Conservation (phyloP, 1,284 basidiomycete species). For the Sporisorium exsertum region DNA sequence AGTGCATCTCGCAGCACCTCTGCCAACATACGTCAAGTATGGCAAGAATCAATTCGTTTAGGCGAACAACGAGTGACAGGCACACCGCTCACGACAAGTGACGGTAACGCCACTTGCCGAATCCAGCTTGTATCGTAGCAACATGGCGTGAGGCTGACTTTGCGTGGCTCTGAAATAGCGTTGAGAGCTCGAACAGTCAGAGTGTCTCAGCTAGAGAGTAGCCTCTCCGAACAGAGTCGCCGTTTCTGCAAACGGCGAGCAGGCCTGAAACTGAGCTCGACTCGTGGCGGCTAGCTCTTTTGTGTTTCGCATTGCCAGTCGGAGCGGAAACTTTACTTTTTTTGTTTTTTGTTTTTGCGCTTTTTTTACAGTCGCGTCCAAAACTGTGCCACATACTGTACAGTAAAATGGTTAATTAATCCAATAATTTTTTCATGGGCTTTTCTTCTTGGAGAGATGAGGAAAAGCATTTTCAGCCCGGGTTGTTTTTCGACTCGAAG, state of each 20-base stretch:
- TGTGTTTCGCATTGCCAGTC: constrained; percentile 17
- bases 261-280: not conserved
- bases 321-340: constrained; percentile 12
- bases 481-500: no score
- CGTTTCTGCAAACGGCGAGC: constrained; percentile 15
- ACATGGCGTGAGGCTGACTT: constrained; percentile 2
- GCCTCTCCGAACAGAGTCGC: constrained; percentile 4
- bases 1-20: not conserved
- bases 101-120: not conserved
- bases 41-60: not conserved
- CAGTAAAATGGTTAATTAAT: no score
- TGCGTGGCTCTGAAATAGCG: constrained; percentile 13
- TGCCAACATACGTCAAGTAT: not conserved
- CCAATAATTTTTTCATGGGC: no score
- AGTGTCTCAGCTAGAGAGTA: constrained; percentile 12
- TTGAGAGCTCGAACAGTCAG: constrained; percentile 2
- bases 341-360: not conserved
- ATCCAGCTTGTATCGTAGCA: not conserved
- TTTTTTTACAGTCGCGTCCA: not conserved
- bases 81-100: not conserved
- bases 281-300: not conserved
- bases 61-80: not conserved
- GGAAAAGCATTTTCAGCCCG: no score
- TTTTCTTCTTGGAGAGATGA: no score
- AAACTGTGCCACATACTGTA: no score